phyloP scores from a whole-genome alignment of 2,329 filamentous ascomycete genomes.

The Fusarium avenaceum region DNA sequence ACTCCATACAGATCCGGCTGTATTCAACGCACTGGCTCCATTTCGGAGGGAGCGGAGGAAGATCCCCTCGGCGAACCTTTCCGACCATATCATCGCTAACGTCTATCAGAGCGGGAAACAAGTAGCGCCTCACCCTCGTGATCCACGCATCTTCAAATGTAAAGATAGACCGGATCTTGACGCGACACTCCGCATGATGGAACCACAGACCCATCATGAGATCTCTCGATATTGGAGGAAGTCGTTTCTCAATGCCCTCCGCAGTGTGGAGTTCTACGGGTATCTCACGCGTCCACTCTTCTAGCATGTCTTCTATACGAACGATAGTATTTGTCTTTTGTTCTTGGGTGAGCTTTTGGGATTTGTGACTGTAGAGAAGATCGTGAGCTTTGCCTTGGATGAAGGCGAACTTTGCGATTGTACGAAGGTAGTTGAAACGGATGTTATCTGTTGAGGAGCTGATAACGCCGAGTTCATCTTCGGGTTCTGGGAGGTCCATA shows the following conservation, averaged over 20 bases:
- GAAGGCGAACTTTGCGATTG: constrained; percentile 31
- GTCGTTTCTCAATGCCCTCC: constrained; percentile 3
- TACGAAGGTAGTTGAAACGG: constrained; percentile 34
- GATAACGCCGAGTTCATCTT: constrained; percentile 32
- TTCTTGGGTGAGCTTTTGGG: constrained; percentile 6
- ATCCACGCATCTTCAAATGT: constrained; percentile 41
- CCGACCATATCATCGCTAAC: constrained; percentile 27
- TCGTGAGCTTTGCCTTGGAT: constrained; percentile 43
- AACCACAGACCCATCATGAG: constrained; percentile 32
- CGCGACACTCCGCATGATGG: constrained; percentile 35
- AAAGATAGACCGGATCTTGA: constrained; percentile 38
- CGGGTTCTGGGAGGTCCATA: constrained; percentile 44
- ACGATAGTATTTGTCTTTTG: neutral
- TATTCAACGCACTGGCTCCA: constrained; percentile 39
- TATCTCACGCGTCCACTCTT: constrained; percentile 34
- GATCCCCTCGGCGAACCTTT: constrained; percentile 14
- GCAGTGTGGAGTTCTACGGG: constrained; percentile 10
- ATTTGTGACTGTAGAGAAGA: constrained; percentile 29
- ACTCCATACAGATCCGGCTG: constrained; percentile 28
- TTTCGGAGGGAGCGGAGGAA: constrained; percentile 31
- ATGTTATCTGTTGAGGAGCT: constrained; percentile 3
- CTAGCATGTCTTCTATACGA: constrained; percentile 22
- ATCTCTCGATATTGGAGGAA: constrained; percentile 1
- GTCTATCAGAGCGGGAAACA: constrained; percentile 34
- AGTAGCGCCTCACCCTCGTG: constrained; percentile 26